Percentiles rank a stretch among this genome's conserved stretches.
Conservation (phyloP, 257 asterid genomes). For the Penstemon newberryi region DNA sequence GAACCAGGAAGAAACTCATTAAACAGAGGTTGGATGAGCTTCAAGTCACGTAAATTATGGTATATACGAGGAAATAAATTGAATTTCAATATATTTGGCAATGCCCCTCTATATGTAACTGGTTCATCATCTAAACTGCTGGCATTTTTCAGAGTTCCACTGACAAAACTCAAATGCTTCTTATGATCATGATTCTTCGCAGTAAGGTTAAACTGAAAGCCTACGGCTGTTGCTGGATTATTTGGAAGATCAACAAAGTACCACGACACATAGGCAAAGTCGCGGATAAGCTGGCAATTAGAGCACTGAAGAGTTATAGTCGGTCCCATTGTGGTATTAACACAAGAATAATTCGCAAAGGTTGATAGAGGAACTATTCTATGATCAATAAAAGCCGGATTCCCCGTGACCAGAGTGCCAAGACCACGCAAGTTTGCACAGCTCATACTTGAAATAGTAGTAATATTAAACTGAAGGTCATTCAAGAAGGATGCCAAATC, state of each 20-base stretch:
- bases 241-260: conserved; percentile 85
- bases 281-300: conserved; percentile 60
- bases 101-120: conserved; percentile 71
- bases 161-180: conserved; percentile 78
- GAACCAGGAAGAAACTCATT: conserved; percentile 94
- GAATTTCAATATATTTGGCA: conserved; percentile 76
- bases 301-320: conserved; percentile 64
- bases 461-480: conserved; percentile 78
- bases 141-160: conserved; percentile 68
- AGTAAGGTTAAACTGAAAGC: conserved; percentile 84
- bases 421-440: conserved; percentile 89
- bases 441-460: conserved; percentile 85
- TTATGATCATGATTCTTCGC: conserved; percentile 57
- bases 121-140: conserved; percentile 50
- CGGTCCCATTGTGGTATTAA: conserved; percentile 83
- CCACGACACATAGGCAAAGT: conserved; percentile 72
- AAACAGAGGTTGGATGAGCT: conserved; percentile 90
- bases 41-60: conserved; percentile 63
- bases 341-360: conserved; percentile 78
- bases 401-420: conserved; percentile 67
- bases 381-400: conserved; percentile 57
- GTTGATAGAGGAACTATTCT: conserved; percentile 67
- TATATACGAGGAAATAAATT: conserved; percentile 78
- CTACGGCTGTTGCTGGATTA: conserved; percentile 86
- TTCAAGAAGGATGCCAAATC: conserved; percentile 72